These are phyloP conservation scores for Kazachstania kunashirensis DNA, from an alignment of 805 yeast genomes.

Conservation along the genomic window DNA sequence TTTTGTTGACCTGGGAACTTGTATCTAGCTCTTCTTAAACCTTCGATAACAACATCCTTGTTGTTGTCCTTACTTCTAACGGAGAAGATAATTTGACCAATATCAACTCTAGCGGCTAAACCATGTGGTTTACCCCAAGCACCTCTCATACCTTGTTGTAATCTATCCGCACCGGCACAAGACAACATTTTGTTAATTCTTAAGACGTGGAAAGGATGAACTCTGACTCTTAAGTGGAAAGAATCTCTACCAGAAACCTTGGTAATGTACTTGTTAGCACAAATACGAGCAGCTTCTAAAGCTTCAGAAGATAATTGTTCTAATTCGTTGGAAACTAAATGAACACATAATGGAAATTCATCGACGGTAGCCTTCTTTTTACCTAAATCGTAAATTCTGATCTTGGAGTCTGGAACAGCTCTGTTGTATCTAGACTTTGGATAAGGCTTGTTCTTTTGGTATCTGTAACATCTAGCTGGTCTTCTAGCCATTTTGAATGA, in stretches of 20 bases:
- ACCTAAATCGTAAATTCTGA: constrained; percentile 98
- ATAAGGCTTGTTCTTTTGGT: constrained; percentile 99
- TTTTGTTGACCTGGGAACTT: constrained; percentile 99
- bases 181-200: constrained; percentile 99
- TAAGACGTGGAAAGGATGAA: constrained; percentile 99
- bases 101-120: constrained; percentile 97
- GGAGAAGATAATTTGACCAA: constrained; percentile 97
- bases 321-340: constrained; percentile 97
- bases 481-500: constrained; percentile 93
- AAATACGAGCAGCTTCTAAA: constrained; percentile 99
- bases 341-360: constrained; percentile 99
- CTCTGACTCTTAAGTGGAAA: constrained; percentile 99
- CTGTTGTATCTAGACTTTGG: constrained; percentile 99
- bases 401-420: constrained; percentile 99
- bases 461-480: constrained; percentile 99
- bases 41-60: constrained; percentile 97
- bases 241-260: constrained; percentile 96
- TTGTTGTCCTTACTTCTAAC: constrained; percentile 96
- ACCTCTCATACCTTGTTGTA: constrained; percentile 99
- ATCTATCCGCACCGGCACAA: constrained; percentile 99
- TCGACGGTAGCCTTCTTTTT: constrained; percentile 99
- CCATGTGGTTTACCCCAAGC: constrained; percentile 99
- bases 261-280: constrained; percentile 99
- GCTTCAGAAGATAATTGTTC: constrained; percentile 99
- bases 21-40: constrained; percentile 99